Evolutionary conservation across 345 rosid species (phyloP).

Genomic region (Salix suchowensis): DNA sequence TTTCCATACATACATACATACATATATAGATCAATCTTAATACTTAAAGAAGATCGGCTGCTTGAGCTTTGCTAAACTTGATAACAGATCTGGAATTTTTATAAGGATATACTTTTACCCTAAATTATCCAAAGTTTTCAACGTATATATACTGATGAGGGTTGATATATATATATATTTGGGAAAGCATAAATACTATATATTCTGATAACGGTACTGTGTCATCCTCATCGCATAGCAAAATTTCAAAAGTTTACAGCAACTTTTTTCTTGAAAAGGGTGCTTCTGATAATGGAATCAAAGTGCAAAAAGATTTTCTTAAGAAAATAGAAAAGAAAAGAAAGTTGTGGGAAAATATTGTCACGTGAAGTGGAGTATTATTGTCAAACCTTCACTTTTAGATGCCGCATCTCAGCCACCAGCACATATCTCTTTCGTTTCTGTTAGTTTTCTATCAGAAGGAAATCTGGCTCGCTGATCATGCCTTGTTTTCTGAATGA

Average conservation of each 20-base stretch:
- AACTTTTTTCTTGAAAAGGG: conserved; percentile 8
- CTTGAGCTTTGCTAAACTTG: no score
- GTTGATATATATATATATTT: background rate
- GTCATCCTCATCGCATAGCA: conserved; percentile 11
- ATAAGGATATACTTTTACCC: background rate
- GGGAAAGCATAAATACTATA: background rate
- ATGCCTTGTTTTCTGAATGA: background rate
- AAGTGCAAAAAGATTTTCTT: background rate
- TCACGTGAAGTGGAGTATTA: background rate
- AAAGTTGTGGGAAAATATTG: background rate
- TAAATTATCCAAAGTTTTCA: background rate
- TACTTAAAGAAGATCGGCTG: no score
- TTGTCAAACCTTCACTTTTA: background rate
- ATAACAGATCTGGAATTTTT: no score
- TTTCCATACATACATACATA: no score
- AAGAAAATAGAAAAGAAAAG: background rate
- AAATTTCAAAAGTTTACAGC: conserved; percentile 10
- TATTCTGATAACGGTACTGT: background rate
- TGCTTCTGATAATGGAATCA: conserved; percentile 2
- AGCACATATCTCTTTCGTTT: background rate
- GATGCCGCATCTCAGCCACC: conserved; percentile 5
- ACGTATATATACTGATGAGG: background rate
- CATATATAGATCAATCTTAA: no score
- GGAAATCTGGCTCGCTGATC: background rate
- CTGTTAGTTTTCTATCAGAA: background rate